Conservation (phyloP, 768 basidiomycete species). For the Exidia glandulosa region DNA sequence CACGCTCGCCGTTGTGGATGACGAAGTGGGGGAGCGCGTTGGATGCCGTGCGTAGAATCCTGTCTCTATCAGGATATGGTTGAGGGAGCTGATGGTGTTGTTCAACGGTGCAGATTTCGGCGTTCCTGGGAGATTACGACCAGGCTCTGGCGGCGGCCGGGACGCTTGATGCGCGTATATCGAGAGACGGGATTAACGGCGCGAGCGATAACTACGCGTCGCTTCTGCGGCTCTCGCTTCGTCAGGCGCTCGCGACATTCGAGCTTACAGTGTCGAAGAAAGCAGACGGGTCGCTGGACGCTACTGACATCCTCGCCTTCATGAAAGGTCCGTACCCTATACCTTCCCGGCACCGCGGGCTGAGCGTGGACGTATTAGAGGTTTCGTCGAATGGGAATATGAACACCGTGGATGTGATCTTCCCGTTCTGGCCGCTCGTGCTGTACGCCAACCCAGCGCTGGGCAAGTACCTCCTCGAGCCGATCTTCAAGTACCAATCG, state of each 20-base stretch:
- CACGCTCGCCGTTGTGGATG: slow-evolving; percentile 21
- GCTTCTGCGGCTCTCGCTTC: slow-evolving; percentile 21
- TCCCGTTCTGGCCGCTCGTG: slow-evolving; percentile 10
- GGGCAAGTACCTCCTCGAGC: slow-evolving; percentile 47
- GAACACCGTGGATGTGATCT: slow-evolving; percentile 13
- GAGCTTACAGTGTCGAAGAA: slow-evolving; percentile 23
- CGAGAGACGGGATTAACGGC: slow-evolving; percentile 18
- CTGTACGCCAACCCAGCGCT: slow-evolving; percentile 11
- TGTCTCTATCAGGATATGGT: background rate
- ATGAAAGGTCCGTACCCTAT: slow-evolving; percentile 15
- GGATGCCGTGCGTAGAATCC: slow-evolving; percentile 16
- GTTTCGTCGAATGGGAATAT: background rate
- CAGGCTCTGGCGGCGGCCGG: slow-evolving; percentile 20
- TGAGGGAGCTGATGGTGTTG: background rate
- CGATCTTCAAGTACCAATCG: slow-evolving; percentile 55
- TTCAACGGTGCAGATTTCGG: slow-evolving; percentile 15
- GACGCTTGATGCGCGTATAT: slow-evolving; percentile 21
- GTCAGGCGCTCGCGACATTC: slow-evolving; percentile 23
- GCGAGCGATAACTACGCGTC: slow-evolving; percentile 19
- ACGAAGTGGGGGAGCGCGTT: slow-evolving; percentile 15
- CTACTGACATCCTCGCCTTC: slow-evolving; percentile 22
- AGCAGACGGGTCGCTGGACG: slow-evolving; percentile 17
- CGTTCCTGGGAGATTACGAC: slow-evolving; percentile 22
- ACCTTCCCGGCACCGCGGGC: slow-evolving; percentile 3
- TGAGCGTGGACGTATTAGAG: background rate